Evolutionary conservation across 345 rosid species (phyloP), one percentile per base, ranked within the genome.

Genomic region (Excoecaria agallocha): DNA sequence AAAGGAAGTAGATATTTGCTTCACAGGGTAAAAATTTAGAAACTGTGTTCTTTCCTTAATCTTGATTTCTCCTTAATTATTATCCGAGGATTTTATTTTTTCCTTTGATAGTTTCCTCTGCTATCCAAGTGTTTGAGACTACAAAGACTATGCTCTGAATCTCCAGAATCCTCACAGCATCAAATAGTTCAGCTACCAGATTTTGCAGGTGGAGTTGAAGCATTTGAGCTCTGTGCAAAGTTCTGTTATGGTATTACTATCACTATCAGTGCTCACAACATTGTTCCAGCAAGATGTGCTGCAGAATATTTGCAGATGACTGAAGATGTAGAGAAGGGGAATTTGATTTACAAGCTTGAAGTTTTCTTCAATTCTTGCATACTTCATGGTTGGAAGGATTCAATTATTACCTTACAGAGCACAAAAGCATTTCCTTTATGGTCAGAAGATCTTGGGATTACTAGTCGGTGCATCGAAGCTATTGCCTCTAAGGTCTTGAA

Each of bases 261-360:
- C 78, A 95, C 99, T 0, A 85, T 93, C 11, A 93, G 98, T 51
- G 96, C 97, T 13, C 89, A 91, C 89, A 95, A 93, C 87, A 89
- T 95, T 45, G 97, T 95, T 30, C 87, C 96, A 0, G 94, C 83
- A 10, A 82, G 97, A 72, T 93, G 99, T 63, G 97, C 98, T 0
- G 94, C 98, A 7, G 99, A 93, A 73, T 95, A 90, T 75, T 74
- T 95, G 72, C 96, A 95, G 78, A 95, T 95, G 99, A 79, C 92
- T 5, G 99, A 95, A 75, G 98, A 95, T 3, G 97, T 90, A 16
- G 99, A 95, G 86, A 95, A 93, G 81, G 99, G 99, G 68, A 95
- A 93, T 88, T 79, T 93, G 48, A 82, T 88, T 37, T 91, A 89
- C 92, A 93, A 95, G 90, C 82, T 95, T 54, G 94, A 95, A 79